These are phyloP conservation scores for Ophiocordyceps australis DNA, from an alignment of 2,329 filamentous ascomycete genomes.

Conservation along the genomic window DNA sequence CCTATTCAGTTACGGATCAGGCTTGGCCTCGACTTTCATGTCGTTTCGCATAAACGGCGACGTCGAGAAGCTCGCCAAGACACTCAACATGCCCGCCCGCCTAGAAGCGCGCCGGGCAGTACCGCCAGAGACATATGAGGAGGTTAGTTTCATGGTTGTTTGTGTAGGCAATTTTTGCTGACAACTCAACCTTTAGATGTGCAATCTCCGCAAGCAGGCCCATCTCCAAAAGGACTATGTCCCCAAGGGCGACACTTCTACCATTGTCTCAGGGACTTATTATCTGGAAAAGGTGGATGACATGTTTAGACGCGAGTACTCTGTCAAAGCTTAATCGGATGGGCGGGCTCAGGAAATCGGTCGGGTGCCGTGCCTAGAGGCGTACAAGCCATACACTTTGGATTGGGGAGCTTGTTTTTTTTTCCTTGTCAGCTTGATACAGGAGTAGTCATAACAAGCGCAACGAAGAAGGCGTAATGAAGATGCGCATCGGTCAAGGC, in stretches of 20 bases:
- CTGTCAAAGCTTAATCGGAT: constrained; percentile 45
- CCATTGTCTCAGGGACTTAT: constrained; percentile 50
- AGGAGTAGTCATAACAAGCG: no score
- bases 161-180: no score
- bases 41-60: constrained; percentile 57
- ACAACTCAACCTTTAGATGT: constrained; percentile 52
- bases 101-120: constrained; percentile 48
- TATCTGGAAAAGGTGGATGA: constrained; percentile 68
- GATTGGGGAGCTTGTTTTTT: no score
- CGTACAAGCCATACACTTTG: no score
- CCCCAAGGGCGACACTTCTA: constrained; percentile 49
- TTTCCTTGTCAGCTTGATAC: no score
- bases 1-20: constrained; percentile 66
- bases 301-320: constrained; percentile 71
- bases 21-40: constrained; percentile 53
- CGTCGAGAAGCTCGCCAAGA: constrained; percentile 48
- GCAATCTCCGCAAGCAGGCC: constrained; percentile 63
- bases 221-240: constrained; percentile 67
- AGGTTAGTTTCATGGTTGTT: no score
- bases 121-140: constrained; percentile 54
- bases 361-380: no score
- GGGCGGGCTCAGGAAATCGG: not conserved
- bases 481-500: no score
- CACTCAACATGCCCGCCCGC: constrained; percentile 50
- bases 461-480: no score